These are phyloP conservation scores for Salix suchowensis DNA, from an alignment of 345 rosid species.

Conservation along the genomic window DNA sequence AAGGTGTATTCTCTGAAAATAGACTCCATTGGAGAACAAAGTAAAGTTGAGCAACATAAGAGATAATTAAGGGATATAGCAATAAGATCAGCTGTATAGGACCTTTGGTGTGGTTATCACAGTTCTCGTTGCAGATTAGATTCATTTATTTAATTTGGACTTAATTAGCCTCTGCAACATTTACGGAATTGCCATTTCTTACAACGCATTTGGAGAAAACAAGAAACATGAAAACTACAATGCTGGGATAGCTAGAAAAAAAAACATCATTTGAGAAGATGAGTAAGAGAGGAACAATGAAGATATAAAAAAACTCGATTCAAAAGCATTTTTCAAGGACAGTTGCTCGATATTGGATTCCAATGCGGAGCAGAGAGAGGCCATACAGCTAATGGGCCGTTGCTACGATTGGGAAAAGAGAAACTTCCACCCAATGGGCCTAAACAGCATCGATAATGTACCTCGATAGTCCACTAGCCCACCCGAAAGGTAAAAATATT, in stretches of 20 bases:
- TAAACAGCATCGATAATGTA: too few species aligned
- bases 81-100: not conserved
- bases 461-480: not conserved
- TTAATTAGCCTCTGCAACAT: not conserved
- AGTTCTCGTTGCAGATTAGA: not conserved
- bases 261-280: not conserved
- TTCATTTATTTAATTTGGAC: not conserved
- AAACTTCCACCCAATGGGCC: not conserved
- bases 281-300: not conserved
- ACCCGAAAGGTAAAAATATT: not conserved
- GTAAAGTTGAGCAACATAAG: not conserved
- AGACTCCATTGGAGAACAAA: not conserved
- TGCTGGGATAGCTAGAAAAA: not conserved
- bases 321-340: not conserved
- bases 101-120: not conserved
- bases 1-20: not conserved
- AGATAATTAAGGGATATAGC: not conserved
- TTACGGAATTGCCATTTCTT: not conserved
- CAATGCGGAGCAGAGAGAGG: not conserved
- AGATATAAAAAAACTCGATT: not conserved
- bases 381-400: not conserved
- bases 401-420: not conserved
- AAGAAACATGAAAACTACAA: not conserved
- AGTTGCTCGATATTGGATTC: not conserved
- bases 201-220: not conserved